Percentiles rank a stretch among this genome's conserved stretches.
phyloP scores from a whole-genome alignment of 2,329 filamentous ascomycete genomes.

The Trichophyton rubrum region DNA sequence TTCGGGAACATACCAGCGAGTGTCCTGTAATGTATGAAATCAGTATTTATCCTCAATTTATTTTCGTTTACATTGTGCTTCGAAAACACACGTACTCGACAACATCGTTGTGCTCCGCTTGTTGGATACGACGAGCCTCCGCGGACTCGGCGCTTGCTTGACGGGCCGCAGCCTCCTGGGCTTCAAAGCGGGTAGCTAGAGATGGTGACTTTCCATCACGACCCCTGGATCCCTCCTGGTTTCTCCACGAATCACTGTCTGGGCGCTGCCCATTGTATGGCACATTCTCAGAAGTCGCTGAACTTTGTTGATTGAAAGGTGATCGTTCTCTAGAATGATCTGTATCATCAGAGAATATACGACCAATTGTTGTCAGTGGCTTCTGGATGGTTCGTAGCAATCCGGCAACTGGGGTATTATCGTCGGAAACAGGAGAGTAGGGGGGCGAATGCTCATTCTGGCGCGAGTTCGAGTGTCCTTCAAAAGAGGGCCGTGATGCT shows the following conservation, averaged over 20 bases:
- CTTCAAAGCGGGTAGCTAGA: slow-evolving; percentile 40
- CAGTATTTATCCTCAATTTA: no score
- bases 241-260: slow-evolving; percentile 11
- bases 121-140: slow-evolving; percentile 70
- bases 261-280: slow-evolving; percentile 8
- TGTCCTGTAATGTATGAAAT: slow-evolving; percentile 39
- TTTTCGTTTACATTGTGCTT: no score
- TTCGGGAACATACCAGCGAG: slow-evolving; percentile 94
- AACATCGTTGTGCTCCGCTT: slow-evolving; percentile 75
- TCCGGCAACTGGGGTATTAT: slow-evolving; percentile 70
- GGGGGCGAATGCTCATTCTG: slow-evolving; percentile 22
- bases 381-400: slow-evolving; percentile 82
- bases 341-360: slow-evolving; percentile 73
- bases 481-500: slow-evolving; percentile 47
- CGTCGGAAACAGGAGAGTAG: slow-evolving; percentile 45
- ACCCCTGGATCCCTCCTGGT: slow-evolving; percentile 17
- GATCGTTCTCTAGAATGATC: slow-evolving; percentile 27
- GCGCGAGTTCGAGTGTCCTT: slow-evolving; percentile 43
- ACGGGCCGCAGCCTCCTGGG: slow-evolving; percentile 76
- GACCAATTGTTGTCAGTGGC: slow-evolving; percentile 79
- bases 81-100: slow-evolving; percentile 49
- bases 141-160: slow-evolving; percentile 85
- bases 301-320: slow-evolving; percentile 26
- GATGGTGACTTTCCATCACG: slow-evolving; percentile 16
- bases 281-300: slow-evolving; percentile 7